phyloP scores from a whole-genome alignment of 2,329 filamentous ascomycete species.

The Colletotrichum liaoningense region DNA sequence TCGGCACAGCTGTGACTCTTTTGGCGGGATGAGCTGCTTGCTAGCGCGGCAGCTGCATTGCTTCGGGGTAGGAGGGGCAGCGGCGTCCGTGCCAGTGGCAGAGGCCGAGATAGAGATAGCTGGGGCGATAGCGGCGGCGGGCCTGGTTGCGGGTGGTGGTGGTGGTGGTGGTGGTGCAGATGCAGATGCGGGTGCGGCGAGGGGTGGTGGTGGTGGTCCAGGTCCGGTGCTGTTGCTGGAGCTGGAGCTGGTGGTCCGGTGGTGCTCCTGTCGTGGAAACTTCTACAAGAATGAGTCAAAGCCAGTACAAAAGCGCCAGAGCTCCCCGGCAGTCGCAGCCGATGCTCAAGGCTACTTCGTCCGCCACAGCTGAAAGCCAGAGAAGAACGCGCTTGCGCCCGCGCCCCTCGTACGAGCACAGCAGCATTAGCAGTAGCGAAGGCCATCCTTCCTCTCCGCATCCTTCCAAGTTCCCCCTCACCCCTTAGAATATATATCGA shows the following conservation, averaged over 20 bases:
- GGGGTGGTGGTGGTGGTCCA: constrained; percentile 5
- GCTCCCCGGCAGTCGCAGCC: constrained; percentile 39
- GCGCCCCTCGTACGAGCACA: constrained; percentile 31
- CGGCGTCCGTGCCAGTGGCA: constrained; percentile 3
- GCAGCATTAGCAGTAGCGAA: constrained; percentile 3
- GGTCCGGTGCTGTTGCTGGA: constrained; percentile 28
- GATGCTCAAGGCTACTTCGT: constrained; percentile 35
- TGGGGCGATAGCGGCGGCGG: constrained; percentile 27
- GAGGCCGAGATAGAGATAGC: no score
- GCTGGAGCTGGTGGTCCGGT: constrained; percentile 13
- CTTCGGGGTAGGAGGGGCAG: constrained; percentile 32
- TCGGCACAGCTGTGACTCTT: constrained; percentile 36
- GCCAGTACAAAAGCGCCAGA: constrained; percentile 48
- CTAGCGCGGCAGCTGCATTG: constrained; percentile 32
- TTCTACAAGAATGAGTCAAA: constrained; percentile 59
- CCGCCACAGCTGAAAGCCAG: constrained; percentile 40
- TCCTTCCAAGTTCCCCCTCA: constrained; percentile 16
- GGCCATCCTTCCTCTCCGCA: neutral
- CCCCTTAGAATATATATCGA: constrained; percentile 29
- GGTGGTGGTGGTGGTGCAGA: neutral
- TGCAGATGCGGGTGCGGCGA: neutral
- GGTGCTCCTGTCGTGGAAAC: constrained; percentile 48
- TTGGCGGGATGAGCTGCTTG: constrained; percentile 22
- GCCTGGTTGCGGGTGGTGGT: neutral
- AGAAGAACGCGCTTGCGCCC: constrained; percentile 20